Evolutionary conservation across 2,329 filamentous ascomycete species (phyloP).

Genomic region (Raffaelea deltoideospora): DNA sequence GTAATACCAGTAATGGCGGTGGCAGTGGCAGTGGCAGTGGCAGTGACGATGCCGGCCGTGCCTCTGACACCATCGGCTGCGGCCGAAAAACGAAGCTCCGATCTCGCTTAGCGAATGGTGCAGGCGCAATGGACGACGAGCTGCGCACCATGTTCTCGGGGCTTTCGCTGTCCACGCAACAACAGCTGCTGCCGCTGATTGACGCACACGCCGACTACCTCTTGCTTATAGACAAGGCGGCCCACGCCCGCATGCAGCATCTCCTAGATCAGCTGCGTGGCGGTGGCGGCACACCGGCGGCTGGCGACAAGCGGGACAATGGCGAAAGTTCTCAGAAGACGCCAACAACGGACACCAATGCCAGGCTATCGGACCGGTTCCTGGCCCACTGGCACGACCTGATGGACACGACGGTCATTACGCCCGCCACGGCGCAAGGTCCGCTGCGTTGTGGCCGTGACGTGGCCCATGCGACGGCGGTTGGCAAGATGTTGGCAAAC

Average conservation of each 20-base stretch:
- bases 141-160: constrained; percentile 26
- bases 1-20: neutral
- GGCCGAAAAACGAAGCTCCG: too few species aligned
- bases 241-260: constrained; percentile 36
- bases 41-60: too few species aligned
- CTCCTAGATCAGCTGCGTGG: constrained; percentile 30
- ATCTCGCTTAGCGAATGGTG: constrained; percentile 25
- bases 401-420: constrained; percentile 51
- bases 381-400: constrained; percentile 58
- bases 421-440: constrained; percentile 35
- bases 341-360: too few species aligned
- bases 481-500: constrained; percentile 13
- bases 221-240: constrained; percentile 34
- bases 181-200: constrained; percentile 32
- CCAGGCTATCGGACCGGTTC: constrained; percentile 57
- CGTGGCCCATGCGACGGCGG: constrained; percentile 19
- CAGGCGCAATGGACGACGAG: constrained; percentile 20
- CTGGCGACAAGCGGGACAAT: neutral
- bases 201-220: constrained; percentile 49
- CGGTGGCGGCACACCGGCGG: constrained; percentile 4
- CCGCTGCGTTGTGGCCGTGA: constrained; percentile 37
- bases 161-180: constrained; percentile 31
- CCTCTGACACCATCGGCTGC: too few species aligned
- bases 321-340: too few species aligned
- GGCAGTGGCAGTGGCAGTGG: too few species aligned